A percentile compares a stretch with the other conserved stretches of the same genome.
Conservation (phyloP, 495 filamentous ascomycete species). For the Mycothermus thermophilus region DNA sequence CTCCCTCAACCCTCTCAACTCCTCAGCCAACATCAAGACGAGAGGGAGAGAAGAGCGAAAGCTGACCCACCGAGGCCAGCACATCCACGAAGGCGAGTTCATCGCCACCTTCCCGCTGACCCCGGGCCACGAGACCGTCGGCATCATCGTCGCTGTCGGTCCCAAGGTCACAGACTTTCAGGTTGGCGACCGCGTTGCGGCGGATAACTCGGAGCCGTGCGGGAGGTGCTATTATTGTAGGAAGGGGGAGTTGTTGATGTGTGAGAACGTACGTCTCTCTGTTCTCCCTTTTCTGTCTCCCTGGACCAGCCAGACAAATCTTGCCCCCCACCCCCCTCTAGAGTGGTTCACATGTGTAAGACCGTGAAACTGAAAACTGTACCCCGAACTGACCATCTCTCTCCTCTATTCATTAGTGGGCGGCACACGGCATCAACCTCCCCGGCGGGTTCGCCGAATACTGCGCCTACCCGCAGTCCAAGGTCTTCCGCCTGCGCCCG, state of each 20-base stretch:
- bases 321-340: neutral
- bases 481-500: slow-evolving; percentile 60
- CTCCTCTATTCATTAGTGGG: slow-evolving; percentile 27
- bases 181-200: slow-evolving; percentile 51
- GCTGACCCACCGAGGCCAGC: too few species aligned
- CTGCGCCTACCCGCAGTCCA: slow-evolving; percentile 39
- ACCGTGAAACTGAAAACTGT: too few species aligned
- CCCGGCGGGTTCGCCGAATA: slow-evolving; percentile 62
- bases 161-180: slow-evolving; percentile 46
- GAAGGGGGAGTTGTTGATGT: slow-evolving; percentile 51
- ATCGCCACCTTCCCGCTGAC: slow-evolving; percentile 26
- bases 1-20: too few species aligned
- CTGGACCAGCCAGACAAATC: too few species aligned
- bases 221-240: slow-evolving; percentile 62
- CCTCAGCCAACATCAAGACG: too few species aligned
- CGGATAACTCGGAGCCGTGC: slow-evolving; percentile 51
- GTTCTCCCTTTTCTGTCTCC: too few species aligned
- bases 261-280: slow-evolving; percentile 45
- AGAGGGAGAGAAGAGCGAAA: too few species aligned
- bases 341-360: too few species aligned
- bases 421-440: slow-evolving; percentile 49
- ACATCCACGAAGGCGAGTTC: slow-evolving; percentile 46
- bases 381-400: neutral
- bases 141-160: slow-evolving; percentile 39
- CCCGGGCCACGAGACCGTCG: slow-evolving; percentile 43